Evolutionary conservation across 1,284 basidiomycete genomes (phyloP).

Genomic region (Cystobasidium sp.): DNA sequence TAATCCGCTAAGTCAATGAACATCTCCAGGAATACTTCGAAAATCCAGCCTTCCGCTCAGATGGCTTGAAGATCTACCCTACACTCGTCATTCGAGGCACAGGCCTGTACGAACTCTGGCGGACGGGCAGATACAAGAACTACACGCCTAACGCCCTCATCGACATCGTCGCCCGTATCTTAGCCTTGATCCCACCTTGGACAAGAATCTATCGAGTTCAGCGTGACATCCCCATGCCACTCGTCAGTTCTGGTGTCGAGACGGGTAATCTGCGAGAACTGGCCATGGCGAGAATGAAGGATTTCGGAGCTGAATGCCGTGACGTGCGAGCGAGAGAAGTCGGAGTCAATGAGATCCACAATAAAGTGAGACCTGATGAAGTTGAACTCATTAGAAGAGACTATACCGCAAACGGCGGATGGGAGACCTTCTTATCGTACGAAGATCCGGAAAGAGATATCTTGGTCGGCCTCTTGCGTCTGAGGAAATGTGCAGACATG

Average conservation of each 20-base stretch:
- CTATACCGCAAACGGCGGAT: conserved; percentile 91
- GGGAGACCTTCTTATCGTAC: conserved; percentile 99
- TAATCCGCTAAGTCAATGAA: background rate
- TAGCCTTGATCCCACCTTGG: conserved; percentile 98
- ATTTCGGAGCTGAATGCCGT: conserved; percentile 96
- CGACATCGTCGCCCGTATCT: conserved; percentile 92
- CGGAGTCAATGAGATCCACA: conserved; percentile 97
- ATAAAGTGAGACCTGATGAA: conserved; percentile 89
- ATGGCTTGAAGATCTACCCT: conserved; percentile 98
- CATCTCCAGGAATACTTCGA: conserved; percentile 78
- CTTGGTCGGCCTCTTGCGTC: conserved; percentile 86
- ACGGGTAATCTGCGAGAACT: conserved; percentile 97
- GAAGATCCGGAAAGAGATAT: conserved; percentile 98
- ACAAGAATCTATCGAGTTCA: conserved; percentile 98
- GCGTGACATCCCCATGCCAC: conserved; percentile 91
- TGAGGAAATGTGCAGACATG: conserved; percentile 94
- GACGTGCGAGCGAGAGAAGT: conserved; percentile 98
- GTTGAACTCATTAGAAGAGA: conserved; percentile 96
- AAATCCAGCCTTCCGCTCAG: conserved; percentile 95
- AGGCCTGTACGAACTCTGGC: conserved; percentile 64
- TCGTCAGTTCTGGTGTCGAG: conserved; percentile 95
- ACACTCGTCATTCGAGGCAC: conserved; percentile 98
- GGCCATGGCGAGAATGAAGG: conserved; percentile 96
- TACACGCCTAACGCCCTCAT: conserved; percentile 98
- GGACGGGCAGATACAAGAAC: conserved; percentile 68